These are phyloP conservation scores for Candida tibetensis DNA, from an alignment of 805 yeast species.

Conservation along the genomic window DNA sequence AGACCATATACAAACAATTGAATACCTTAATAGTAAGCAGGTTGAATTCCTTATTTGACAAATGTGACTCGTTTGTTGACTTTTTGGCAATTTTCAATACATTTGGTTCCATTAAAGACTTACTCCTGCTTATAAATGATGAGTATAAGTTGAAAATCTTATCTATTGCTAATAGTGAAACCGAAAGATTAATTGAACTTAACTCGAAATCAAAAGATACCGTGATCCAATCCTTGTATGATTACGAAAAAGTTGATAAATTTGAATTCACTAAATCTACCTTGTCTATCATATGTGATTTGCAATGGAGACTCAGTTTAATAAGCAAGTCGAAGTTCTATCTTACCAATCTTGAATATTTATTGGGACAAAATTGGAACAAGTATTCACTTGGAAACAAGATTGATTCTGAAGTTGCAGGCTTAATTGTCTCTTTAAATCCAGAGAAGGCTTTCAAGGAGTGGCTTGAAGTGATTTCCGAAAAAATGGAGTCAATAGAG, in stretches of 20 bases:
- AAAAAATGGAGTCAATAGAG: conserved; percentile 5
- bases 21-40: conserved; percentile 20
- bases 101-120: conserved; percentile 14
- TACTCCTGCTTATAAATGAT: conserved; percentile 32
- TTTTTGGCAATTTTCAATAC: conserved; percentile 23
- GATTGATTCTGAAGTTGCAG: conserved; percentile 48
- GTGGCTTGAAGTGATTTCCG: conserved; percentile 43
- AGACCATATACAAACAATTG: conserved; percentile 17
- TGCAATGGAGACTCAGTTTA: conserved; percentile 11
- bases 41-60: conserved; percentile 24
- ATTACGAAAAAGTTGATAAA: neutral
- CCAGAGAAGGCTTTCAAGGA: conserved; percentile 36
- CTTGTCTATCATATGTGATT: conserved; percentile 2
- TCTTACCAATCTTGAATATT: conserved; percentile 15
- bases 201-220: conserved; percentile 2
- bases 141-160: conserved; percentile 33
- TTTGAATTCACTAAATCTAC: neutral
- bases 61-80: conserved; percentile 27
- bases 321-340: conserved; percentile 24
- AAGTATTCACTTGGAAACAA: conserved; percentile 52
- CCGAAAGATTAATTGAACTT: conserved; percentile 17
- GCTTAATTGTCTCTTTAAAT: conserved; percentile 47
- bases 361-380: conserved; percentile 37
- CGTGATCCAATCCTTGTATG: neutral
- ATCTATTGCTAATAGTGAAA: conserved; percentile 26